A percentile compares a stretch with the other conserved stretches of the same genome.
Conservation (phyloP, 2,329 filamentous ascomycete species). For the Pseudonectria buxi region DNA sequence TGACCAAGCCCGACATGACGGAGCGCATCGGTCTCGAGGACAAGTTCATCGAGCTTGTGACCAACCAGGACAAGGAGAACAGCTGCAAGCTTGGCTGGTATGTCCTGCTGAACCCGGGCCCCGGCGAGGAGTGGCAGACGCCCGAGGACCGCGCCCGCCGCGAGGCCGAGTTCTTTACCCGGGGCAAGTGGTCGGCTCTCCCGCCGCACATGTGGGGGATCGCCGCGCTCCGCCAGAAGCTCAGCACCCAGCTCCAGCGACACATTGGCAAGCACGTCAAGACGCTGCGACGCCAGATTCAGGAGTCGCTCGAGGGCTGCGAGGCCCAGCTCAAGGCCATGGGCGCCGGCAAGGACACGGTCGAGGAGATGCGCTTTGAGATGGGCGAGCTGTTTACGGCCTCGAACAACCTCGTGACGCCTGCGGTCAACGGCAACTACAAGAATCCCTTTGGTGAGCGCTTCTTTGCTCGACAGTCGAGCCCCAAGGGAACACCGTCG, state of each 20-base stretch:
- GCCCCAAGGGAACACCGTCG: slow-evolving; percentile 42
- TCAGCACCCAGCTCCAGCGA: slow-evolving; percentile 43
- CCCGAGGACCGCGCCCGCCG: slow-evolving; percentile 34
- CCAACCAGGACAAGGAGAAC: slow-evolving; percentile 44
- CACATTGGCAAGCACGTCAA: slow-evolving; percentile 48
- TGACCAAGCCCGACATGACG: slow-evolving; percentile 48
- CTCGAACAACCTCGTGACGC: slow-evolving; percentile 47
- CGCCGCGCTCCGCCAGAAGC: slow-evolving; percentile 38
- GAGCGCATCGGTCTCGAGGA: slow-evolving; percentile 47
- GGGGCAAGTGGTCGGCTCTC: slow-evolving; percentile 42
- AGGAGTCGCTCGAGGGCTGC: slow-evolving; percentile 42
- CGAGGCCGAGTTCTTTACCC: slow-evolving; percentile 43
- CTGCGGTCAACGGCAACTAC: slow-evolving; percentile 48
- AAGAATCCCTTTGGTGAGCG: slow-evolving; percentile 46
- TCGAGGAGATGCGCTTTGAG: slow-evolving; percentile 47
- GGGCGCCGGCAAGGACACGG: slow-evolving; percentile 43
- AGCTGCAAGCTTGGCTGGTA: slow-evolving; percentile 47
- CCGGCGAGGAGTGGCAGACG: slow-evolving; percentile 38
- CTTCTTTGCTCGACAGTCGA: slow-evolving; percentile 44
- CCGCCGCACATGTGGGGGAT: slow-evolving; percentile 43
- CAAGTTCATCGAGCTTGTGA: slow-evolving; percentile 47
- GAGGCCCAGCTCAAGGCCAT: slow-evolving; percentile 44
- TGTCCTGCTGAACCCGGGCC: slow-evolving; percentile 43
- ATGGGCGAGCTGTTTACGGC: slow-evolving; percentile 47
- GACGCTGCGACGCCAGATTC: slow-evolving; percentile 43